Conservation (phyloP, 495 filamentous ascomycete genomes). For the Daldinia decipiens region DNA sequence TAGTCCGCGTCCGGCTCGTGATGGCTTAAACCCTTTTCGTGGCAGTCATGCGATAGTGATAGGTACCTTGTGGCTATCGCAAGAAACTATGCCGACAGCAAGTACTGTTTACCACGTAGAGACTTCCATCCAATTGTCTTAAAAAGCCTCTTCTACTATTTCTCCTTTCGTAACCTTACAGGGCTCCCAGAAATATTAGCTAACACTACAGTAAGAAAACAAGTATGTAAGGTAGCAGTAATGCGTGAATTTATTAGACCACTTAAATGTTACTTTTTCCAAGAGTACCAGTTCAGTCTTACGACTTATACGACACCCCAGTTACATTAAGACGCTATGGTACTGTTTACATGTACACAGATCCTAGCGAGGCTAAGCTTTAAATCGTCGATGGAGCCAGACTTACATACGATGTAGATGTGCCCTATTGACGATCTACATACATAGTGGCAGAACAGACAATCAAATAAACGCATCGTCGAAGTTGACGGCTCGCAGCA, state of each 20-base stretch:
- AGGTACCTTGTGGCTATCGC: conserved; percentile 19
- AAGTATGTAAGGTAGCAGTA: conserved; percentile 2
- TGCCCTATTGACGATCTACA: conserved; percentile 22
- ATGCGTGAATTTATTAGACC: conserved; percentile 37
- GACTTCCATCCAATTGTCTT: conserved; percentile 8
- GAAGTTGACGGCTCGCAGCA: background rate
- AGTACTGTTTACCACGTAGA: conserved; percentile 21
- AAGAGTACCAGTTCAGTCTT: background rate
- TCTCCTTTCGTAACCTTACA: conserved; percentile 3
- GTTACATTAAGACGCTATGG: conserved; percentile 10
- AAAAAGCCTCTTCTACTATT: conserved; percentile 21
- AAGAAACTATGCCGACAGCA: background rate
- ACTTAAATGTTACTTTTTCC: conserved; percentile 2
- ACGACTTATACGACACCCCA: conserved; percentile 3
- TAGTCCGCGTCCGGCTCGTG: conserved; percentile 24
- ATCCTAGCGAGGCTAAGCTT: conserved; percentile 25
- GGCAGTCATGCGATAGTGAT: conserved; percentile 22
- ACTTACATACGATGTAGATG: conserved; percentile 18
- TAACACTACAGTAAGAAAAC: conserved; percentile 19
- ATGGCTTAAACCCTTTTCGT: conserved; percentile 31
- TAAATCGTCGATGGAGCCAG: conserved; percentile 25
- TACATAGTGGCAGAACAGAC: conserved; percentile 15
- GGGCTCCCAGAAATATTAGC: conserved; percentile 1
- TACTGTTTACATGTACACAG: background rate
- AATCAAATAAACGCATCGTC: conserved; percentile 2